Evolutionary conservation across 768 basidiomycete species (phyloP).

Genomic region (Amyloporia xantha): DNA sequence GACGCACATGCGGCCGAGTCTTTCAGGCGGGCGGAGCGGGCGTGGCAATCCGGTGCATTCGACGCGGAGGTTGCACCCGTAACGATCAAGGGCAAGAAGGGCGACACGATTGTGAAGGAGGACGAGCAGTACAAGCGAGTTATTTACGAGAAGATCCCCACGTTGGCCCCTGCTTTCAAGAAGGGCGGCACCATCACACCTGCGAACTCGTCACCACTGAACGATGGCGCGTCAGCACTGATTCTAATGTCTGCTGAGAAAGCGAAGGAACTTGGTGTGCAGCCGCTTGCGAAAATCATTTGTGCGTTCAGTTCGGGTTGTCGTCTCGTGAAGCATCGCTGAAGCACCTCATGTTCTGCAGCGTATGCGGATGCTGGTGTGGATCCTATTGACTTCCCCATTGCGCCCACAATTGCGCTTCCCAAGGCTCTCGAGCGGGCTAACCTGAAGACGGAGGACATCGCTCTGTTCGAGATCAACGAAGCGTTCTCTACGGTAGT

Average conservation of each 20-base stretch:
- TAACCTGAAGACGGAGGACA: constrained; percentile 74
- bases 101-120: constrained; percentile 81
- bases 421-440: constrained; percentile 86
- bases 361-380: constrained; percentile 97
- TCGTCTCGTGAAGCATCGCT: neutral
- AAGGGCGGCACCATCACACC: constrained; percentile 88
- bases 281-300: constrained; percentile 89
- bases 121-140: constrained; percentile 99
- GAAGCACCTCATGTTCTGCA: constrained; percentile 27
- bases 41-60: constrained; percentile 85
- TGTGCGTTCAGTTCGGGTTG: constrained; percentile 48
- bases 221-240: constrained; percentile 94
- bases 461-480: constrained; percentile 92
- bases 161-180: constrained; percentile 85
- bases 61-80: constrained; percentile 85
- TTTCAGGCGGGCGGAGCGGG: constrained; percentile 86
- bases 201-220: constrained; percentile 91
- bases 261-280: constrained; percentile 84
- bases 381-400: constrained; percentile 95
- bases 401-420: constrained; percentile 87
- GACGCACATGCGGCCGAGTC: constrained; percentile 93
- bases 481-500: constrained; percentile 97
- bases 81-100: constrained; percentile 90
- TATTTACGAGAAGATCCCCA: constrained; percentile 88
- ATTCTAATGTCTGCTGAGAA: constrained; percentile 93